Evolutionary conservation across 805 yeast species (phyloP), one percentile per base, ranked within the genome.

Genomic region (Tetrapisispora phaffii): DNA sequence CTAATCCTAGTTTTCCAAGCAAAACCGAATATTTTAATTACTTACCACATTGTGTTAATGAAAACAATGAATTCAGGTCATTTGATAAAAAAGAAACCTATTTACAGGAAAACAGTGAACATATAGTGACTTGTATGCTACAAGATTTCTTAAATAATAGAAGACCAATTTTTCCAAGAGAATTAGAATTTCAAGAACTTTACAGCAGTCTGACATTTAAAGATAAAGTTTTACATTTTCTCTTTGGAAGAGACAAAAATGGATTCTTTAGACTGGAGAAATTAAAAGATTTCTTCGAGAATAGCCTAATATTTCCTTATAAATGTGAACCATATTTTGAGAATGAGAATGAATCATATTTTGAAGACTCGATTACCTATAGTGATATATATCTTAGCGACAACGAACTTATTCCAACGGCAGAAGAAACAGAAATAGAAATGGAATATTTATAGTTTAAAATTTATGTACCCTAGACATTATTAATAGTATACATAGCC

Each of bases 231-330:
- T 24, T 56, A 22, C 52, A 58, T 46, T 52, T 51, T 37, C 13
- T 56, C 7, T 55, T 58, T 17, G 60, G 60, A 7, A 44, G 48
- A 8, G 66, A 59, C 44, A 49, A 50, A 23, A 33, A 41, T 4
- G 60, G 62, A 2, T 62, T 46, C 42, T 62, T 56, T 45, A 44
- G 52, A 32, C 39, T 62, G n/a, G 46, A 47, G 24, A 49, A 52
- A 9, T 53, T 52, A 34, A 47, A 60, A n/a, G 46, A 52, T 7
- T 32, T 37, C 9, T 58, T 58, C 42, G 43, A 50, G 31, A 13
- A 12, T 5, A 36, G 26, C 29, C 16, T 17, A 1, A 5, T 29
- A 7, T 20, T 16, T 16, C 20, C 41, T 19, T 24, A 31, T 23
- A 36, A 12, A 26, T 23, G 13, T 7, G 24, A 24, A 15, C 17